Evolutionary conservation across 176 grass and related monocot genomes (phyloP), one percentile per base, ranked within the genome.

Genomic region (Luzula sylvatica): DNA sequence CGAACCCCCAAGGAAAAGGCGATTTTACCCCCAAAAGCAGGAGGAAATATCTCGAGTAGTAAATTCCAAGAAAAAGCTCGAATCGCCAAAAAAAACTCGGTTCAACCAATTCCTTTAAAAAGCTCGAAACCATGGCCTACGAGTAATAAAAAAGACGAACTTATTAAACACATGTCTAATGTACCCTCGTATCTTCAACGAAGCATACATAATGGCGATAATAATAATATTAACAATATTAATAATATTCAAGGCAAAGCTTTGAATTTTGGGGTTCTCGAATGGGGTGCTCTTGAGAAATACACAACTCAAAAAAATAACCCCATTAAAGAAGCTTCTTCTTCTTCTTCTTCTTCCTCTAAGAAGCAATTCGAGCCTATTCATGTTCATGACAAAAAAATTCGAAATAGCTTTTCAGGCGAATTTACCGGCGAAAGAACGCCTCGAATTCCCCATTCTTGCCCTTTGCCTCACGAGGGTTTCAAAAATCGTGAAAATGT

Each of bases 101-200:
- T 70, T 30, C 54, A 22, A 14, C 52, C 51, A 44, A 26, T 58
- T 26, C 35, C 53, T 53, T 44, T 83, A 43, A 76, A 75, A 69
- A 61, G 69, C 39, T 87, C 71, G 54, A 98, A 92, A 58, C 93
- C 82, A 75, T 98, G 93, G 93, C 86, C 86, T 71, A 55, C 72
- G 11, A 74, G 82, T 65, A 85, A 92, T 53, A 85, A 92, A 49
- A 55, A 65, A 49, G 93, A 92, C 50, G 93, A 92, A 49, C 75
- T 90, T 71, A 79, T 99, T 19, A 98, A 83, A 47, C 78, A 98
- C 72, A 87, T 90, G 86, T 90, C 86, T 38, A 83, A 80, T 68
- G 86, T 98, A 72, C 86, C 93, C 14, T 69, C 68, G 17, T 92
- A 99, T 87, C 72, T 99, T 46, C 86, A 83, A 75, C 21, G 16